Evolutionary conservation across 345 rosid species (phyloP), one percentile per base, ranked within the genome.

Genomic region (Heritiera littoralis): DNA sequence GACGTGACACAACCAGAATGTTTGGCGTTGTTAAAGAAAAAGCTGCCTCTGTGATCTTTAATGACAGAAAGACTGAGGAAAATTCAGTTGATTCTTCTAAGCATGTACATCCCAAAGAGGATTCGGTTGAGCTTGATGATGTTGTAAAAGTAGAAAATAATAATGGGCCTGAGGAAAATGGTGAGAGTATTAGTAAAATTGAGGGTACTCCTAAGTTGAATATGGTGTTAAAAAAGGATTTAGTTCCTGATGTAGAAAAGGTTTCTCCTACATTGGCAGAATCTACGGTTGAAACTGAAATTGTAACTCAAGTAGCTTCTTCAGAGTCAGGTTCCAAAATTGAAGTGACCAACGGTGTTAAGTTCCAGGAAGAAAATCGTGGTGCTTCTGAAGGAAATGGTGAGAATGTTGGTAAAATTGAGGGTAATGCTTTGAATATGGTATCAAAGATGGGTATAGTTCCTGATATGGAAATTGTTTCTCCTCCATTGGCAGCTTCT

Each of bases 161-260:
- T 78, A 58, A 12, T 69, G 74, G 48, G 60, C 72, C 80, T n/a
- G 77, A 45, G 61, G 77, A 12, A 49, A 65, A 45, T 80, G 75
- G 79, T 74, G 58, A 78, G 69, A 52, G 64, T 20, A 66, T 30
- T 79, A 40, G 72, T 74, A 5, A 77, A 40, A 38, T n/a, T 55
- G 60, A 65, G 35, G 73, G 5, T 63, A 11, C 43, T 65, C 3
- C 52, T 51, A 54, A 54, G 5, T 75, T 78, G 56, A 66, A 56
- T 69, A 18, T 35, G 15, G 65, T 68, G 74, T 54, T 32, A 30
- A 80, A 43, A 0, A 3, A 7, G 64, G 79, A 12, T 48, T 17
- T 61, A 12, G 56, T n/a, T 81, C 79, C 77, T 51, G 48, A 76
- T 77, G 74, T 67, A 79, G 75, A 78, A 64, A 74, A 68, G 7